Percentiles rank a stretch among this genome's conserved stretches.
Conservation (phyloP, 805 yeast species). For the Yarrowia osloensis region DNA sequence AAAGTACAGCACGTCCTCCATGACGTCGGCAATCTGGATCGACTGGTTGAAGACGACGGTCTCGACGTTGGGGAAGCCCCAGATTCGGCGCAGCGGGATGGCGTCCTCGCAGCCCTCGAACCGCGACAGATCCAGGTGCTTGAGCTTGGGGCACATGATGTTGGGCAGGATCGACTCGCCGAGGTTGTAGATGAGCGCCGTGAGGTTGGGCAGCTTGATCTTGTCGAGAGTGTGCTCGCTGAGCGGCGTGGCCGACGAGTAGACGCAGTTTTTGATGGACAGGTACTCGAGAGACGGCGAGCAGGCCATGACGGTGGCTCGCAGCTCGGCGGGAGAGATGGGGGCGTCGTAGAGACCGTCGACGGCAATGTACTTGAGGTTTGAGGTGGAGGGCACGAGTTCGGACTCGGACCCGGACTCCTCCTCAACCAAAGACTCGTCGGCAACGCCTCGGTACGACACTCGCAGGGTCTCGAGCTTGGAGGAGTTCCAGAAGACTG, state of each 20-base stretch:
- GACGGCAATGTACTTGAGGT: neutral
- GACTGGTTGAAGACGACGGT: constrained; percentile 25
- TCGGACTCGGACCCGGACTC: neutral
- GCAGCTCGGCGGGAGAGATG: neutral
- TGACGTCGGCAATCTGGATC: constrained; percentile 18
- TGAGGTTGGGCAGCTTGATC: constrained; percentile 27
- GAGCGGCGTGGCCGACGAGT: neutral
- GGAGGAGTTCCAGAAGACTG: constrained; percentile 12
- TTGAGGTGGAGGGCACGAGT: neutral
- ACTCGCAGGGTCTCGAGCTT: constrained; percentile 15
- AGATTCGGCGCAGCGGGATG: constrained; percentile 24
- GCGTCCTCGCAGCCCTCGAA: constrained; percentile 28
- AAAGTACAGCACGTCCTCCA: constrained; percentile 27
- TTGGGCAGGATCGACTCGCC: constrained; percentile 24
- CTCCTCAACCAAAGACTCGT: neutral
- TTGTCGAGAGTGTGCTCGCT: constrained; percentile 13
- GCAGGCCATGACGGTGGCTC: constrained; percentile 6
- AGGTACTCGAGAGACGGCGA: neutral
- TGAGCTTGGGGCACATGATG: constrained; percentile 26
- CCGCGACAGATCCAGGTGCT: constrained; percentile 25
- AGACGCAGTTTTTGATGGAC: constrained; percentile 15
- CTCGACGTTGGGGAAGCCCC: constrained; percentile 30
- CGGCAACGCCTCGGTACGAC: neutral
- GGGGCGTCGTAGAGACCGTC: constrained; percentile 20
- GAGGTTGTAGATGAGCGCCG: constrained; percentile 19